phyloP scores from a whole-genome alignment of 1,284 basidiomycete genomes.

The Tilletia caries region DNA sequence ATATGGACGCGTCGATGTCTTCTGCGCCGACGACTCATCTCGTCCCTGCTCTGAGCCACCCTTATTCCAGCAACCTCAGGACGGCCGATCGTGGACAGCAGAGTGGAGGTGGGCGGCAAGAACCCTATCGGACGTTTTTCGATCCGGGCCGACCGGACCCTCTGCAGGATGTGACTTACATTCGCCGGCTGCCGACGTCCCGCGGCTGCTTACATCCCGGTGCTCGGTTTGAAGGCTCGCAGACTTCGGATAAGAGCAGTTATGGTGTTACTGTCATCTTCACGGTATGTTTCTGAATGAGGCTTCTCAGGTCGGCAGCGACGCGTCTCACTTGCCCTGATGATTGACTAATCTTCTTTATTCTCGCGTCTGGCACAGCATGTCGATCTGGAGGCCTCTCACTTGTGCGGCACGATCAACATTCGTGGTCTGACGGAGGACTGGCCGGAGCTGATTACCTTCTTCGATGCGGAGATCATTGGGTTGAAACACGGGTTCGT shows the following conservation, averaged over 20 bases:
- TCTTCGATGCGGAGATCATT: slow-evolving; percentile 52
- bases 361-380: slow-evolving; percentile 24
- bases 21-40: not conserved
- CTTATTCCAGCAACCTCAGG: not conserved
- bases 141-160: slow-evolving; percentile 37
- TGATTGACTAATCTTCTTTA: not conserved
- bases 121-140: slow-evolving; percentile 15
- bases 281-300: not conserved
- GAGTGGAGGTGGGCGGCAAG: not conserved
- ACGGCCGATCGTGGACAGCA: not conserved
- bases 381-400: slow-evolving; percentile 44
- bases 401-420: slow-evolving; percentile 50
- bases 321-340: no score
- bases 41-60: not conserved
- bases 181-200: slow-evolving; percentile 26
- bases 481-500: slow-evolving; percentile 40
- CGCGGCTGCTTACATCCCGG: slow-evolving; percentile 47
- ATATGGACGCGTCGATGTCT: not conserved
- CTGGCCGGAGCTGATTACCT: slow-evolving; percentile 52
- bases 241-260: slow-evolving; percentile 42
- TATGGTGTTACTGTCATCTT: slow-evolving; percentile 41
- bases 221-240: slow-evolving; percentile 44
- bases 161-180: slow-evolving; percentile 26
- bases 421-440: slow-evolving; percentile 51
- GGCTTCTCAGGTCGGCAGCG: no score